A percentile compares a stretch with the other conserved stretches of the same genome.
phyloP scores from a whole-genome alignment of 129 eudicot genomes.

The Saussurea involucrata region DNA sequence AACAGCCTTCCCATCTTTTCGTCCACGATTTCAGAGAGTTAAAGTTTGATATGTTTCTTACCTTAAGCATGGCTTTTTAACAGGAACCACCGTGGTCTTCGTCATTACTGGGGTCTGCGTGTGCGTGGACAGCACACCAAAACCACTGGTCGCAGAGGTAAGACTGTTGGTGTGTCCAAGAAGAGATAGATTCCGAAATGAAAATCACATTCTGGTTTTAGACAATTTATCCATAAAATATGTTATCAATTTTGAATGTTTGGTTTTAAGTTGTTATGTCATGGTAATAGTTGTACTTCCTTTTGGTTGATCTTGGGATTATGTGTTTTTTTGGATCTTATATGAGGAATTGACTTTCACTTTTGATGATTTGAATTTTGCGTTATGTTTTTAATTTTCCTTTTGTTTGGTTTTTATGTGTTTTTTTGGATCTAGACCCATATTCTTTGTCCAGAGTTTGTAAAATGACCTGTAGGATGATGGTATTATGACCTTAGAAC shows the following conservation, averaged over 20 bases:
- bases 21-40: background rate
- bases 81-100: conserved; percentile 69
- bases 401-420: too few species aligned
- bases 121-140: conserved; percentile 49
- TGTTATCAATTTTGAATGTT: conserved; percentile 24
- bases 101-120: conserved; percentile 41
- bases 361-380: conserved; percentile 7
- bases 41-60: background rate
- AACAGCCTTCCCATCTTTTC: background rate
- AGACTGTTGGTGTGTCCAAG: conserved; percentile 77
- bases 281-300: conserved; percentile 12
- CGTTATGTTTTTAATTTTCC: background rate
- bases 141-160: conserved; percentile 47
- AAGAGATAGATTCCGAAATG: conserved; percentile 40
- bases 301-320: conserved; percentile 9
- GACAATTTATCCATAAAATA: conserved; percentile 14
- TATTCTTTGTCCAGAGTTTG: too few species aligned
- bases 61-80: background rate
- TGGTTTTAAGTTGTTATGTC: background rate
- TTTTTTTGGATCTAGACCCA: too few species aligned
- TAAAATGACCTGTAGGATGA: too few species aligned
- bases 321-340: background rate
- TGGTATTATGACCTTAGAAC: too few species aligned
- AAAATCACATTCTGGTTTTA: background rate
- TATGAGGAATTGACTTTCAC: background rate